phyloP scores from a whole-genome alignment of 73 alveolate genomes.

The Paramecium sonneborni region DNA sequence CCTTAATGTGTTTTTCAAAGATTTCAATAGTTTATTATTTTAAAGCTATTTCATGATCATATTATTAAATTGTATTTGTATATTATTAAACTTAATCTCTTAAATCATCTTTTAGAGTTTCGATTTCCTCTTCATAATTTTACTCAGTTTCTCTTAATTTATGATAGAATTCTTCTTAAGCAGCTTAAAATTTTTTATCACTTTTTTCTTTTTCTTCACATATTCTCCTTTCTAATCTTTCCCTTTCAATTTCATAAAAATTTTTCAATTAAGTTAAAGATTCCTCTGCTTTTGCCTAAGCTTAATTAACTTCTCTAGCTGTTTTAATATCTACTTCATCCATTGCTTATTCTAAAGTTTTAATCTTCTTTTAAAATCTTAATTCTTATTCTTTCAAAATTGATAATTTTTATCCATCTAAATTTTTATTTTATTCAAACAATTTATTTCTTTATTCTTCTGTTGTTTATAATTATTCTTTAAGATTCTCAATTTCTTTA shows the following conservation, averaged over 20 bases:
- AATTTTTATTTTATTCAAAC: slow-evolving; percentile 41
- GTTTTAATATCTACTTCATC: slow-evolving; percentile 51
- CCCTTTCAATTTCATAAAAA: slow-evolving; percentile 81
- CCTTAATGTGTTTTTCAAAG: slow-evolving; percentile 74
- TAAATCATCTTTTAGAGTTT: slow-evolving; percentile 72
- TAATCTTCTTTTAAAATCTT: slow-evolving; percentile 49
- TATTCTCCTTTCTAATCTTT: slow-evolving; percentile 79
- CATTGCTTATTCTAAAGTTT: slow-evolving; percentile 33
- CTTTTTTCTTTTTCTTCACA: slow-evolving; percentile 76
- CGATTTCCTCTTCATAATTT: slow-evolving; percentile 66
- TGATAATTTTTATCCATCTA: slow-evolving; percentile 60
- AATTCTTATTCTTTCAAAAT: slow-evolving; percentile 60
- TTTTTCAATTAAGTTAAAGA: slow-evolving; percentile 74
- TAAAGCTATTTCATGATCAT: slow-evolving; percentile 76
- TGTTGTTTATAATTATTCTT: slow-evolving; percentile 23
- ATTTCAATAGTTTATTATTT: slow-evolving; percentile 71
- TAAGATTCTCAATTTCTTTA: slow-evolving; percentile 59
- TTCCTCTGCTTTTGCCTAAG: slow-evolving; percentile 71
- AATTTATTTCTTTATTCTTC: slow-evolving; percentile 55
- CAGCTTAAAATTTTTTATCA: slow-evolving; percentile 46
- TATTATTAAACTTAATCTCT: slow-evolving; percentile 68
- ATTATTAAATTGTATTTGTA: slow-evolving; percentile 63
- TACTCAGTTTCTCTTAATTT: slow-evolving; percentile 59
- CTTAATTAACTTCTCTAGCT: slow-evolving; percentile 45
- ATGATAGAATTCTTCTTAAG: slow-evolving; percentile 60